Conservation (phyloP, 2,329 filamentous ascomycete genomes). For the Colletotrichum godetiae region DNA sequence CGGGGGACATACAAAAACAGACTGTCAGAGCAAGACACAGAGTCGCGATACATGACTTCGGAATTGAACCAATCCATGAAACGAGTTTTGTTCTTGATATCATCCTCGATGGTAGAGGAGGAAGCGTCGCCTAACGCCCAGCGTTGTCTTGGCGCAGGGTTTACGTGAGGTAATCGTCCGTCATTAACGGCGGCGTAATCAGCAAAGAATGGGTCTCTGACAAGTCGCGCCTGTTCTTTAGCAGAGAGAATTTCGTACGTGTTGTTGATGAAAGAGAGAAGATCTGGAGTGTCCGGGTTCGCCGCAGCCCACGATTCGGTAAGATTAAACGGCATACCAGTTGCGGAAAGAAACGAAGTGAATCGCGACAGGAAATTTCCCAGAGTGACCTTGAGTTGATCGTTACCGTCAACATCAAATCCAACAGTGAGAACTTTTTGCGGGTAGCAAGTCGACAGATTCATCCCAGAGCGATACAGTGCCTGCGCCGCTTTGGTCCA, state of each 20-base stretch:
- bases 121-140: neutral
- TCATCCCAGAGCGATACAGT: neutral
- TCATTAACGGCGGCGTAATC: slow-evolving; percentile 46
- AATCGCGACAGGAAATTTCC: slow-evolving; percentile 42
- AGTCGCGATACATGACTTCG: slow-evolving; percentile 52
- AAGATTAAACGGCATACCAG: slow-evolving; percentile 37
- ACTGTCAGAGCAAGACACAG: slow-evolving; percentile 24
- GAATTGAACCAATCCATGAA: slow-evolving; percentile 59
- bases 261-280: slow-evolving; percentile 40
- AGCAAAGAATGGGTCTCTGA: slow-evolving; percentile 50
- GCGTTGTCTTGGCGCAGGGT: neutral
- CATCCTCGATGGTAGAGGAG: slow-evolving; percentile 44
- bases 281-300: slow-evolving; percentile 33
- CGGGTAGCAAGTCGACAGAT: slow-evolving; percentile 16
- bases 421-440: slow-evolving; percentile 42
- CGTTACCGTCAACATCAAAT: slow-evolving; percentile 37
- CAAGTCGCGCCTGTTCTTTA: slow-evolving; percentile 47
- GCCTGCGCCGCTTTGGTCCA: slow-evolving; percentile 38
- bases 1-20: slow-evolving; percentile 3
- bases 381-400: slow-evolving; percentile 37
- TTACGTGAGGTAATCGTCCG: slow-evolving; percentile 5
- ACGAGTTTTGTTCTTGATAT: slow-evolving; percentile 60
- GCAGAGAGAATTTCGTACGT: slow-evolving; percentile 49
- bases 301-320: slow-evolving; percentile 40
- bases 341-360: slow-evolving; percentile 40